Conservation (phyloP, 768 basidiomycete genomes). For the Naematelia aurantialba region DNA sequence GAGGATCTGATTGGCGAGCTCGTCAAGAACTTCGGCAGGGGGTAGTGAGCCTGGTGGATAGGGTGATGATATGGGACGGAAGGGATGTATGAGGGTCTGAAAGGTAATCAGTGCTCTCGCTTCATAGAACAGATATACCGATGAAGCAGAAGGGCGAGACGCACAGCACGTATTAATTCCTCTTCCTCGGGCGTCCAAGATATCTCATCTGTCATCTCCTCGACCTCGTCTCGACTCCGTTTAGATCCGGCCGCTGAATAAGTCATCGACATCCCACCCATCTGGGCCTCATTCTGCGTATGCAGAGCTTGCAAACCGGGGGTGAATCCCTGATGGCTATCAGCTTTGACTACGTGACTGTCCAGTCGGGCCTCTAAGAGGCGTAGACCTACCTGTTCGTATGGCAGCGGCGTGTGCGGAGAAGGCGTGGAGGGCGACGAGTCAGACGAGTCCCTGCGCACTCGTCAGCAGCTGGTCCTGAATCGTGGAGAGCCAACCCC, state of each 20-base stretch:
- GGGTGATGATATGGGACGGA: conserved; percentile 35
- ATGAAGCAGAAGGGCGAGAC: too few species aligned
- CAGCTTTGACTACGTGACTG: background rate
- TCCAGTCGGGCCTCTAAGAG: too few species aligned
- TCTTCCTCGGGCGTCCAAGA: conserved; percentile 36
- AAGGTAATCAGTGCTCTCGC: too few species aligned
- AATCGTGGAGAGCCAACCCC: background rate
- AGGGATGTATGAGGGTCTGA: conserved; percentile 43
- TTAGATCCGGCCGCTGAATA: conserved; percentile 18
- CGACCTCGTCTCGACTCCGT: conserved; percentile 25
- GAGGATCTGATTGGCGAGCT: conserved; percentile 46
- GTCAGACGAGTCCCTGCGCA: conserved; percentile 7
- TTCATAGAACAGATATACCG: too few species aligned
- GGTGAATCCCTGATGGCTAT: background rate
- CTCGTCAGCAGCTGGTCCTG: background rate
- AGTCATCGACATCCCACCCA: conserved; percentile 8
- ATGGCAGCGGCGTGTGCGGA: conserved; percentile 38
- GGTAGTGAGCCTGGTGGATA: conserved; percentile 48
- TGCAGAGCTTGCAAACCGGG: background rate
- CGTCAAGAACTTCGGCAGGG: conserved; percentile 40
- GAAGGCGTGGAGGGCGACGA: conserved; percentile 23
- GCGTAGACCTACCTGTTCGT: conserved; percentile 19
- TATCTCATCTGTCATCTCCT: conserved; percentile 20
- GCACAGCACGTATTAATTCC: conserved; percentile 23
- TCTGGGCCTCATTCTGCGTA: background rate